These are phyloP conservation scores for Dothideomycetes sp. DNA, from an alignment of 2,329 filamentous ascomycete genomes.

Conservation along the genomic window DNA sequence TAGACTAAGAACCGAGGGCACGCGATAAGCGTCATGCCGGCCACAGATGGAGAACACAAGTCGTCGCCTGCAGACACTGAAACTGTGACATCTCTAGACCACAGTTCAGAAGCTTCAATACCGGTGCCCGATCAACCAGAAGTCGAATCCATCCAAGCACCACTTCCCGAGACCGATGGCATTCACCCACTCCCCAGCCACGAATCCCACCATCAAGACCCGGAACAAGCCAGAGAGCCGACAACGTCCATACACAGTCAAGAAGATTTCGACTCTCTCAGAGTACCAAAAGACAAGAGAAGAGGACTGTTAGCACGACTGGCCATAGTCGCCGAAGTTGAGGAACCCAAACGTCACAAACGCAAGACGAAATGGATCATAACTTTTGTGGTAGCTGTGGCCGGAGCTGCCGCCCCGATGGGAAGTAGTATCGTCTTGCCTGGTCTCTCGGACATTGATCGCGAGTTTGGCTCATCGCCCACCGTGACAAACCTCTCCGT, in stretches of 20 bases:
- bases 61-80: too few species aligned
- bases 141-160: slow-evolving; percentile 2
- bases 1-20: too few species aligned
- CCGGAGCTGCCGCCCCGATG: slow-evolving; percentile 69
- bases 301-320: slow-evolving; percentile 65
- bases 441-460: slow-evolving; percentile 50
- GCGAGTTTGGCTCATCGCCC: slow-evolving; percentile 51
- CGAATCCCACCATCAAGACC: background rate
- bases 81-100: background rate
- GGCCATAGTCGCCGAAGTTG: slow-evolving; percentile 67
- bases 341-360: slow-evolving; percentile 64
- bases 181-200: background rate
- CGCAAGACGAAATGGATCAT: slow-evolving; percentile 75
- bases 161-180: slow-evolving; percentile 1
- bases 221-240: too few species aligned
- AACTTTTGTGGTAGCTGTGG: slow-evolving; percentile 66
- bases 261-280: slow-evolving; percentile 24
- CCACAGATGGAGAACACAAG: too few species aligned
- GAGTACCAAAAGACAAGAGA: slow-evolving; percentile 46
- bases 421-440: slow-evolving; percentile 78
- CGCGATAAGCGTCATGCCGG: too few species aligned
- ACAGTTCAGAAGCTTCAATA: background rate
- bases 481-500: slow-evolving; percentile 68
- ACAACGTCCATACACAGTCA: slow-evolving; percentile 7
- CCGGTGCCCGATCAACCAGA: slow-evolving; percentile 1